A percentile compares a stretch with the other conserved stretches of the same genome.
Conservation (phyloP, 2,329 filamentous ascomycete species). For the Chrysoporthe deuterocubensis region DNA sequence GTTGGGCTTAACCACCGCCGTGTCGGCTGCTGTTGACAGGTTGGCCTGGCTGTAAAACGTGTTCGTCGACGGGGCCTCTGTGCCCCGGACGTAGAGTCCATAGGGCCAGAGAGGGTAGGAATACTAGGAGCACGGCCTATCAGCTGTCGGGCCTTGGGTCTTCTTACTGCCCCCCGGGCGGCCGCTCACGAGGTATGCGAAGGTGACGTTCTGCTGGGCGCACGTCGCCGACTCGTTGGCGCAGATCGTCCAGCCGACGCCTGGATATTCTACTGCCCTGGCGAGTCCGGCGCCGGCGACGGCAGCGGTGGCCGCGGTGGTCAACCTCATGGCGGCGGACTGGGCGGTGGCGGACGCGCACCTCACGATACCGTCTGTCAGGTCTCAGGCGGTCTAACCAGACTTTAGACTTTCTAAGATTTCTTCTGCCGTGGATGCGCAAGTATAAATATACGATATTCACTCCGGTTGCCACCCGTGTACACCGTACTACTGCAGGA, state of each 20-base stretch:
- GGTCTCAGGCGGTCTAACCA: no score
- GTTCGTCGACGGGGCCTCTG: constrained; percentile 8
- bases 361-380: no score
- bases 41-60: constrained; percentile 6
- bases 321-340: background rate
- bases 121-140: background rate
- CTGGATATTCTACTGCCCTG: constrained; percentile 4
- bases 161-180: background rate
- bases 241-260: constrained; percentile 10
- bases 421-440: no score
- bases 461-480: background rate
- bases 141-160: background rate
- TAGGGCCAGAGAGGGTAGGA: constrained; percentile 16
- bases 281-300: background rate
- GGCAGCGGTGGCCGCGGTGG: background rate
- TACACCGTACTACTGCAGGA: background rate
- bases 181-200: constrained; percentile 16
- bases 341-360: no score
- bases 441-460: background rate
- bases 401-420: no score
- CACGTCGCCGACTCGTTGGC: constrained; percentile 9
- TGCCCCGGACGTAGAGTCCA: constrained; percentile 6
- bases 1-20: constrained; percentile 33
- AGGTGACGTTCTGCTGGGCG: constrained; percentile 12
- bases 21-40: constrained; percentile 18